Evolutionary conservation across 2,329 filamentous ascomycete genomes (phyloP), one percentile per base, ranked within the genome.

Genomic region (Teratosphaeria viscida): DNA sequence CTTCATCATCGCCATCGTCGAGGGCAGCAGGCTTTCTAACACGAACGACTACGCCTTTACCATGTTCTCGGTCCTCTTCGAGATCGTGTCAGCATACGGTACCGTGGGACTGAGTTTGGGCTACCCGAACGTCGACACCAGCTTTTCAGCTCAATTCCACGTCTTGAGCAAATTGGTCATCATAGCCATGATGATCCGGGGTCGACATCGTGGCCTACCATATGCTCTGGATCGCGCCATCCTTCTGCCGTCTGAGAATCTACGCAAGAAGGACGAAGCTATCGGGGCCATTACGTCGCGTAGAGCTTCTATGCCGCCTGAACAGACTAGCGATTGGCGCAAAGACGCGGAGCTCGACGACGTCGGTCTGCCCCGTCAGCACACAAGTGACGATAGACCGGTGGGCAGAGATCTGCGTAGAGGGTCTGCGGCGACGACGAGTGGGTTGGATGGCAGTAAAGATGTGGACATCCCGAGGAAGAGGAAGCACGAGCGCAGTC

Each of bases 101-200:
- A 99, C 94, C 0, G 94, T 99, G 29, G 94, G 94, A 0, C 77
- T 99, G 60, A 92, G 87, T 56, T 81, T 99, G 16, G 94, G 94
- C 5, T 96, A 92, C 62, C 80, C 88, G 0, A 78, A 76, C 23
- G 80, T 85, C 72, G 88, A 96, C 73, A 82, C 90, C 0, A 91
- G 89, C 0, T 90, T 99, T 64, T 91, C 85, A 35, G 87, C 83
- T 0, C 84, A 96, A 66, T 96, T 99, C 73, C 84, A 81, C 12
- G 81, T 86, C 0, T 74, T 95, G 6, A 83, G 80, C 19, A 86
- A 86, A 67, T 77, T 87, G 61, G 78, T 87, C 63, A 83, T 87
- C 66, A 82, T 85, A 62, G 83, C 84, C 11, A 86, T 86, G 84
- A 81, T 85, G 74, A 75, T 87, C 60, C 82, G 84, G 63, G 84